Evolutionary conservation across 768 basidiomycete genomes (phyloP).

Genomic region (Suillus subalutaceus): DNA sequence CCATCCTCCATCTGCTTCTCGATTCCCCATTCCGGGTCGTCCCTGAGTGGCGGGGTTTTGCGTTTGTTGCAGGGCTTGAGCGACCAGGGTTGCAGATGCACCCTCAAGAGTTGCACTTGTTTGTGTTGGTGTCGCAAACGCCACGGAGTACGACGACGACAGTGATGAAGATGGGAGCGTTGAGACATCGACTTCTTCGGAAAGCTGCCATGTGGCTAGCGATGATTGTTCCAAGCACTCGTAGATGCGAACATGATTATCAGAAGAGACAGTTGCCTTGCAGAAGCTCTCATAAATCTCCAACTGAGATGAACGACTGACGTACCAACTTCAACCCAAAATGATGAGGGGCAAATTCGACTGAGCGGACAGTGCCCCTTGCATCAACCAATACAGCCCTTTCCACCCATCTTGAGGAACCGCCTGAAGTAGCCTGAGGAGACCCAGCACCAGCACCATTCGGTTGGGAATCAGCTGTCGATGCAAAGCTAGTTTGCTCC

Average conservation of each 20-base stretch:
- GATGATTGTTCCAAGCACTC: conserved; percentile 81
- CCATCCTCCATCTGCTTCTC: conserved; percentile 93
- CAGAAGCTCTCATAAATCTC: conserved; percentile 5
- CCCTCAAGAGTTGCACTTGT: conserved; percentile 56
- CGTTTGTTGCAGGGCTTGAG: conserved; percentile 64
- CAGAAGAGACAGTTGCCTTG: conserved; percentile 87
- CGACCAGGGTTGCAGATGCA: conserved; percentile 59
- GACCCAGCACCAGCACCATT: conserved; percentile 25
- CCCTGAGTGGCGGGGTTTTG: conserved; percentile 33
- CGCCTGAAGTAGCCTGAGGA: conserved; percentile 23
- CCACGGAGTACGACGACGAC: conserved; percentile 54
- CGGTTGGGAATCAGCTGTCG: conserved; percentile 29
- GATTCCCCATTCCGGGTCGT: conserved; percentile 54
- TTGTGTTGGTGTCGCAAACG: conserved; percentile 74
- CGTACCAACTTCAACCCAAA: conserved; percentile 88
- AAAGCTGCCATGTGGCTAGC: conserved; percentile 73
- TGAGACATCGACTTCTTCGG: conserved; percentile 76
- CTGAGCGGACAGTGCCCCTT: conserved; percentile 79
- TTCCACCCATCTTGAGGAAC: conserved; percentile 66
- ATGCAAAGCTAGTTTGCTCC: conserved; percentile 60
- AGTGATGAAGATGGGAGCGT: conserved; percentile 47
- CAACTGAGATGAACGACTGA: background rate
- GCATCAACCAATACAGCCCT: conserved; percentile 79
- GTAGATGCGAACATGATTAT: conserved; percentile 86
- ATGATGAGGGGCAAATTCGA: conserved; percentile 87